phyloP scores from a whole-genome alignment of 495 filamentous ascomycete species.

The Glarea lozoyensis region DNA sequence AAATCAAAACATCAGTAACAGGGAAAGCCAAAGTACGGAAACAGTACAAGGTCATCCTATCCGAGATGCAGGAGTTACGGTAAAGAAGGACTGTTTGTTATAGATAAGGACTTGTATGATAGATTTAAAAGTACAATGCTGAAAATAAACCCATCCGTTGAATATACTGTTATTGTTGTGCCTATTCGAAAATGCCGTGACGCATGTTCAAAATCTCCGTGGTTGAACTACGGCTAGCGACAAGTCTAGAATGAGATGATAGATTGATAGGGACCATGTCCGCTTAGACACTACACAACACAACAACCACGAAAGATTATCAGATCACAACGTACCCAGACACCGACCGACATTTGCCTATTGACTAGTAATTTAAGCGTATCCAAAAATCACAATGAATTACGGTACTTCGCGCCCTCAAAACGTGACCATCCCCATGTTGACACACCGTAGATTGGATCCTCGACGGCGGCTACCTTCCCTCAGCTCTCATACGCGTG shows the following conservation, averaged over 20 bases:
- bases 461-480: slow-evolving; percentile 51
- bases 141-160: too few species aligned
- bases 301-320: too few species aligned
- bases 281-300: too few species aligned
- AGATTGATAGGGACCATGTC: slow-evolving; percentile 4
- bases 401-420: slow-evolving; percentile 17
- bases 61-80: slow-evolving; percentile 51
- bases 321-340: too few species aligned
- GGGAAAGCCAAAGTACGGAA: slow-evolving; percentile 66
- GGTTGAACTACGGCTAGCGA: slow-evolving; percentile 1
- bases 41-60: slow-evolving; percentile 72
- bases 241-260: slow-evolving; percentile 5
- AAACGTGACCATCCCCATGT: background rate
- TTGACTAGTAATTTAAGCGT: background rate
- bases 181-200: too few species aligned
- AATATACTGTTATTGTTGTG: too few species aligned
- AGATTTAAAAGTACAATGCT: too few species aligned
- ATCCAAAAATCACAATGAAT: slow-evolving; percentile 20
- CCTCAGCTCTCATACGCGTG: slow-evolving; percentile 44
- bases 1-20: slow-evolving; percentile 42
- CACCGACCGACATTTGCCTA: too few species aligned
- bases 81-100: too few species aligned
- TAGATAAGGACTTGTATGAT: too few species aligned
- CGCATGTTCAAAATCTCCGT: too few species aligned
- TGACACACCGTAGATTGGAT: slow-evolving; percentile 32